Base-by-base conservation (phyloP, 2,329 filamentous ascomycete genomes). In the Chaetomium globosum region DNA sequence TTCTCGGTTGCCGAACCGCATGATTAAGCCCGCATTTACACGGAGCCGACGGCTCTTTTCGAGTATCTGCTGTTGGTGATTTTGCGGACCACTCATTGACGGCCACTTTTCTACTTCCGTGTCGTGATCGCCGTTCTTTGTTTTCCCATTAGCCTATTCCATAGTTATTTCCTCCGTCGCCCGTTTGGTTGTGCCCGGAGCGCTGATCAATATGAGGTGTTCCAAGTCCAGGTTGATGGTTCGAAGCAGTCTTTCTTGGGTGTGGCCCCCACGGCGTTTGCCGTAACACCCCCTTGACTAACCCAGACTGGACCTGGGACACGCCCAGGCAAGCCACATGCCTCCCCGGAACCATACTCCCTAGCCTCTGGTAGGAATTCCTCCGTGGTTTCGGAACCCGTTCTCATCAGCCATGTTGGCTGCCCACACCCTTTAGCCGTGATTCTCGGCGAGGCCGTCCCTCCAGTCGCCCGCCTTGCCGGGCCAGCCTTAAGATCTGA, bases 301-400 rank as follows among this genome's bases (percentile, higher is more conserved):
- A 4, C 39, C 39, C 39, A 43, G 16, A 43, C 39, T 43, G 39
- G 39, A 43, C 16, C 39, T n/a, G 39, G 39, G 39, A 43, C 39
- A 43, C 10, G 48, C 36, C 33, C 63, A 57, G 30, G 31, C 21
- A 33, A 39, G 30, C 52, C 49, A 36, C 48, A 58, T 5, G 33
- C 39, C 57, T 57, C 64, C 61, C 69, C 65, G 64, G 69, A 68
- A 69, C 69, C 70, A 70, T 28, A 65, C 55, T 51, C 53, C 16
- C 46, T 21, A 64, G n/a, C 30, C 30, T 63, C 65, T 70, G 68
- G 69, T 69, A 68, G 39, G 68, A 70, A 68, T 66, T 59, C 49
- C 65, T 71, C 69, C 59, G 64, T 53, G 55, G 70, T 69, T 71
- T 72, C 70, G 68, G 70, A 58, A 19, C 63, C 62, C 62, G 48